Conservation (phyloP, 192 early-diverging fungal species). For the Endogone sp. region DNA sequence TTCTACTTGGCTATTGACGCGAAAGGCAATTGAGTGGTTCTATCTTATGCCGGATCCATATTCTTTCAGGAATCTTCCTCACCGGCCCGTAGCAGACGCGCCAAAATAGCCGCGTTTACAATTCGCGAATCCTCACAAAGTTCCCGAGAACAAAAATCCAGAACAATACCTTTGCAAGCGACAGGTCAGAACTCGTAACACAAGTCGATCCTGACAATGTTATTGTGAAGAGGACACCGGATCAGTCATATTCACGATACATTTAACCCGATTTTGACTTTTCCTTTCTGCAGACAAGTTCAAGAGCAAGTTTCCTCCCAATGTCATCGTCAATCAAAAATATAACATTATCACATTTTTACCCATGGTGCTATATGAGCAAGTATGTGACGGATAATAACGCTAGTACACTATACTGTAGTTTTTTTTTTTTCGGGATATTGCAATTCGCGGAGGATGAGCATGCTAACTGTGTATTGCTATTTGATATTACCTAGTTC, state of each 20-base stretch:
- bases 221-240: neutral
- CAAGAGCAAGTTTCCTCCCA: conserved; percentile 64
- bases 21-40: too few relatives aligned
- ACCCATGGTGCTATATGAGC: conserved; percentile 78
- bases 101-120: neutral
- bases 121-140: neutral
- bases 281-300: conserved; percentile 31
- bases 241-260: too few relatives aligned
- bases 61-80: neutral
- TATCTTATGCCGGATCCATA: too few relatives aligned
- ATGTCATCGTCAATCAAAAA: conserved; percentile 86
- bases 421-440: conserved; percentile 4
- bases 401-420: neutral
- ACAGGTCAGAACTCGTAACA: neutral
- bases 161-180: conserved; percentile 1
- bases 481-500: too few relatives aligned
- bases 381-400: conserved; percentile 37
- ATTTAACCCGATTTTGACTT: conserved; percentile 3
- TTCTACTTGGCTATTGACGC: too few relatives aligned
- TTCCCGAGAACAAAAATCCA: neutral
- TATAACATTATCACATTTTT: conserved; percentile 79
- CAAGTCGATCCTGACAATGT: neutral
- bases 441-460: too few relatives aligned
- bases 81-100: neutral
- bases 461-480: too few relatives aligned